Conservation (phyloP, 1,284 basidiomycete species). For the Acaromyces ingoldii region DNA sequence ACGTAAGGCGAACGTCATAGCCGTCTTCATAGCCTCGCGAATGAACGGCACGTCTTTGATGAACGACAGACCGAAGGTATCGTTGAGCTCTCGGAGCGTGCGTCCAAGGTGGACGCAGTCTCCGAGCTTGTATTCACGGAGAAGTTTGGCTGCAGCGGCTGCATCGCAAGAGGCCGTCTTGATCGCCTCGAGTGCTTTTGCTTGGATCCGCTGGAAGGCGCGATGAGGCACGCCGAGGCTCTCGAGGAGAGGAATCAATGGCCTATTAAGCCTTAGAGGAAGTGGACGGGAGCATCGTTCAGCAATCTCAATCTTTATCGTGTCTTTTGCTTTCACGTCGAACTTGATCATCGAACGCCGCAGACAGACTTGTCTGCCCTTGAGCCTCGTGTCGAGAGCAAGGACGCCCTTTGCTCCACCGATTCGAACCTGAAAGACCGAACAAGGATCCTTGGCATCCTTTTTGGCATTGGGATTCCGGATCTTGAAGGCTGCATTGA, state of each 20-base stretch:
- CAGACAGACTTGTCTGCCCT: constrained; percentile 59
- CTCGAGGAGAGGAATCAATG: constrained; percentile 67
- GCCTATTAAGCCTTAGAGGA: constrained; percentile 52
- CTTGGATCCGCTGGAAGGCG: constrained; percentile 61
- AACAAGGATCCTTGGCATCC: constrained; percentile 7
- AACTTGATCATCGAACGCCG: constrained; percentile 75
- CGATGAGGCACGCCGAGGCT: constrained; percentile 59
- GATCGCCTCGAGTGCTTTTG: constrained; percentile 55
- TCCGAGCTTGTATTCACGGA: constrained; percentile 60
- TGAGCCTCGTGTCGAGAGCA: constrained; percentile 60
- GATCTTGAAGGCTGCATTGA: constrained; percentile 54
- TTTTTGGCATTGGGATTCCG: constrained; percentile 42
- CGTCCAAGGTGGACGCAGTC: constrained; percentile 57
- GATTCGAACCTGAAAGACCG: constrained; percentile 67
- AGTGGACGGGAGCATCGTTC: constrained; percentile 60
- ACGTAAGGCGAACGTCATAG: constrained; percentile 62
- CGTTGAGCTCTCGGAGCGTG: constrained; percentile 57
- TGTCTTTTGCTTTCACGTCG: too few species aligned
- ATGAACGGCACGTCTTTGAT: constrained; percentile 59
- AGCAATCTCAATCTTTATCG: constrained; percentile 75
- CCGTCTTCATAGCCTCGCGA: constrained; percentile 57
- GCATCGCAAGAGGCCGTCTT: constrained; percentile 60
- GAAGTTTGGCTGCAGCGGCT: constrained; percentile 55
- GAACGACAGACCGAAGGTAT: constrained; percentile 45
- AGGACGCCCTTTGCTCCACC: constrained; percentile 72